Base-by-base conservation (phyloP, 2,329 filamentous ascomycete genomes). In the Xylaria sp. region DNA sequence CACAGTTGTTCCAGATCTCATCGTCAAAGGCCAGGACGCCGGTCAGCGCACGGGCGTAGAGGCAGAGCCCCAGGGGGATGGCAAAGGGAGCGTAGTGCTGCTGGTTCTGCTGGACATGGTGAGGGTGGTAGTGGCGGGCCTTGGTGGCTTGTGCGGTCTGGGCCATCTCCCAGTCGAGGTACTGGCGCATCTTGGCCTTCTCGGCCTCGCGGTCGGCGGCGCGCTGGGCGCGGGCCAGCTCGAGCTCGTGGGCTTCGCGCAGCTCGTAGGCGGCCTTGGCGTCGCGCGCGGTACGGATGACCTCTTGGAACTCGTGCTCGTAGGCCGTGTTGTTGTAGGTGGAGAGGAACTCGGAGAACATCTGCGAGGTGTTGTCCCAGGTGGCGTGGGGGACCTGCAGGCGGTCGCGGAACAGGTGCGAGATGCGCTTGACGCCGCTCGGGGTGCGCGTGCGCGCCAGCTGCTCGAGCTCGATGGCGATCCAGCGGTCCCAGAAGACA, bases 111-210 rank as follows among this genome's bases (percentile, higher is more conserved):
- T 37, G 66, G 34, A 37, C 44, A 13, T 62, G 62, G 7, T 50
- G 66, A 20, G 80, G 57, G 84, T 83, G 23, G 34, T 34, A 25
- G 50, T 78, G 58, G 82, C 80, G 59, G 59, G 84, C 83, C 51
- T 82, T 80, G 61, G 84, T 83, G 44, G 83, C 83, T 60, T 85
- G 89, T 70, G 87, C 87, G 73, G 84, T 85, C 76, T 90, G 88
- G 20, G 81, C 84, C 75, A 91, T 87, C 83, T 99, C 96, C 92
- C 93, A 98, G 63, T 93, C 90, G 20, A 98, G 84, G 76, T 99
- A 99, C 65, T 92, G 88, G 4, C 79, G 81, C 81, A 90, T 84
- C 52, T 81, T 78, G 23, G 79, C 73, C 74, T 84, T 84, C 66
- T 91, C 84, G 3, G 84, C 84, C 12, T 88, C 86, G 34, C 82